Percentiles rank a stretch among this genome's conserved stretches.
Conservation (phyloP, 2,329 filamentous ascomycete genomes). For the Trichoderma citrinoviride region DNA sequence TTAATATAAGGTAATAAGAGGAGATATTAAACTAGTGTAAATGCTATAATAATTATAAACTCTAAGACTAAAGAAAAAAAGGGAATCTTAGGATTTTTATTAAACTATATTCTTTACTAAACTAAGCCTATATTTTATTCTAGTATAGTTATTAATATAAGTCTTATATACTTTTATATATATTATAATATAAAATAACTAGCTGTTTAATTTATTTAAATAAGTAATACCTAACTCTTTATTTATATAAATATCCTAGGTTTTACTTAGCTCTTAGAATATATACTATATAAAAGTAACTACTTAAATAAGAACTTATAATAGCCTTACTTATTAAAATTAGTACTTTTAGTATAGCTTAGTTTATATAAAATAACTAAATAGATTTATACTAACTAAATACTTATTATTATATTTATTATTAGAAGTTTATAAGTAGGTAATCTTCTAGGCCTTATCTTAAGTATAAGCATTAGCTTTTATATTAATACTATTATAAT, state of each 20-base stretch:
- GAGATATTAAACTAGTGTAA: background rate
- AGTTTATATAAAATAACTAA: too few species aligned
- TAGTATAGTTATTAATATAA: background rate
- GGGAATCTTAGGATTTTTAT: background rate
- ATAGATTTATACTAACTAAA: background rate
- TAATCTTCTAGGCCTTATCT: too few species aligned
- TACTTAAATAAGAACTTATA: too few species aligned
- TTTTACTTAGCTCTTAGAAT: background rate
- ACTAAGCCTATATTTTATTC: background rate
- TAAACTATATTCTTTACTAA: background rate
- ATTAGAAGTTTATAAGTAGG: background rate
- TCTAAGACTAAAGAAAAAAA: background rate
- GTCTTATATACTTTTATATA: too few species aligned
- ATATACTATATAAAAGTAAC: background rate
- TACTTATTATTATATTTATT: background rate
- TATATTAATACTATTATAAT: background rate
- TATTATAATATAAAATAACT: too few species aligned
- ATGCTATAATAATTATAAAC: too few species aligned
- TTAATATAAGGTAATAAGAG: background rate
- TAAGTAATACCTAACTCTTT: too few species aligned
- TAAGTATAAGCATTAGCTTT: background rate
- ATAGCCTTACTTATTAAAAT: too few species aligned
- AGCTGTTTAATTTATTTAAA: background rate
- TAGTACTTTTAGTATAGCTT: too few species aligned
- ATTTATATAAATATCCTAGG: too few species aligned